phyloP scores from a whole-genome alignment of 176 grass and related monocot genomes.

The Microstegium vimineum region DNA sequence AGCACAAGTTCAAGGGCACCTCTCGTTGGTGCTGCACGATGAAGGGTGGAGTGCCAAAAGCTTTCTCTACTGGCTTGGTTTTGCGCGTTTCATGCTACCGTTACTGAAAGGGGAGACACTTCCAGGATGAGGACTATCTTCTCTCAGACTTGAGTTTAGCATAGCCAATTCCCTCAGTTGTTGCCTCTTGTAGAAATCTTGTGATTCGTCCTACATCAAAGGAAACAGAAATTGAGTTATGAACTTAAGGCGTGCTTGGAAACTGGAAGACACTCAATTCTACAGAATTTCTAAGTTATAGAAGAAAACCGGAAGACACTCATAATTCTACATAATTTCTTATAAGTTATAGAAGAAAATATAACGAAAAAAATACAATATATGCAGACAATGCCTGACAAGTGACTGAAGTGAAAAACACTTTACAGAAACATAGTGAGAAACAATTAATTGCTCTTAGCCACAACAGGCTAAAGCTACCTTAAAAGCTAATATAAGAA shows the following conservation, averaged over 20 bases:
- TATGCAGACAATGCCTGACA: neutral
- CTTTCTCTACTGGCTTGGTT: slow-evolving; percentile 55
- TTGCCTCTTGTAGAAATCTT: slow-evolving; percentile 90
- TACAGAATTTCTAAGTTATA: neutral
- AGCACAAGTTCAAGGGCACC: neutral
- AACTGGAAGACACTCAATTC: neutral
- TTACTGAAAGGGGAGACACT: slow-evolving; percentile 81
- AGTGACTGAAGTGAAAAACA: neutral
- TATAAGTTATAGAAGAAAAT: neutral
- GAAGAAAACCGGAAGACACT: neutral
- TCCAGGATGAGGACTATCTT: slow-evolving; percentile 77
- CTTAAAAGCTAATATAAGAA: neutral
- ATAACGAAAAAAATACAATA: neutral
- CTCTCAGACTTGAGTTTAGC: slow-evolving; percentile 71
- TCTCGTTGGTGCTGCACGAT: slow-evolving; percentile 15
- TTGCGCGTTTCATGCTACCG: slow-evolving; percentile 79
- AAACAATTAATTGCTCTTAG: neutral
- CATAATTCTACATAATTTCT: neutral
- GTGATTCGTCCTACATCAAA: slow-evolving; percentile 71
- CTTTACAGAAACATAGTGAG: neutral
- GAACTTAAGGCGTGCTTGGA: neutral
- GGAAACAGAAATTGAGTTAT: slow-evolving; percentile 3
- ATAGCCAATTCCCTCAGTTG: slow-evolving; percentile 82
- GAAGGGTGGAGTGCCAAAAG: neutral
- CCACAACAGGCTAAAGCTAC: neutral